Evolutionary conservation across 768 basidiomycete genomes (phyloP).

Genomic region (Pulveroboletus sp.): DNA sequence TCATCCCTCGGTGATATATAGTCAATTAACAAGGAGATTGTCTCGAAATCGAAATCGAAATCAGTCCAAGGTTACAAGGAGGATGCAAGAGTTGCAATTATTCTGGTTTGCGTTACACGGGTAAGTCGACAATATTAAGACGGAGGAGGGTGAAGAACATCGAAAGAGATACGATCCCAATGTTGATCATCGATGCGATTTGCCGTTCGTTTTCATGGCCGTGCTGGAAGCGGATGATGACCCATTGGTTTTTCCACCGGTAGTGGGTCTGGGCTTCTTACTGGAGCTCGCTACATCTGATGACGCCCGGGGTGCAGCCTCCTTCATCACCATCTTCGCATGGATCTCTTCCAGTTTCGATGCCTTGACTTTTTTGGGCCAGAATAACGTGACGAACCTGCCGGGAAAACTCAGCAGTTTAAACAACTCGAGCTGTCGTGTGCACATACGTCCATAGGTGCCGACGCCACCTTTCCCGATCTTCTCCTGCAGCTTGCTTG

Average conservation of each 20-base stretch:
- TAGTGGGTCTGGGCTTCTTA: constrained; percentile 59
- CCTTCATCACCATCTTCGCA: constrained; percentile 93
- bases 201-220: constrained; percentile 55
- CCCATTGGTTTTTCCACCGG: constrained; percentile 50
- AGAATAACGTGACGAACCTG: constrained; percentile 93
- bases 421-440: neutral
- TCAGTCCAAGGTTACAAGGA: constrained; percentile 24
- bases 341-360: constrained; percentile 93
- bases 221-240: constrained; percentile 41
- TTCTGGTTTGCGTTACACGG: constrained; percentile 24
- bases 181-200: constrained; percentile 50
- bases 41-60: constrained; percentile 14
- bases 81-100: constrained; percentile 24
- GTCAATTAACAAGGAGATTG: constrained; percentile 11
- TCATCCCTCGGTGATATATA: constrained; percentile 14
- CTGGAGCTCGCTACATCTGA: constrained; percentile 41
- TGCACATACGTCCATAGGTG: constrained; percentile 92
- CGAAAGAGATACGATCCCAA: constrained; percentile 13
- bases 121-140: constrained; percentile 22
- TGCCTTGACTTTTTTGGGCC: constrained; percentile 96
- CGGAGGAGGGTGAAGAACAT: constrained; percentile 11
- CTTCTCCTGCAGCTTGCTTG: constrained; percentile 77
- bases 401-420: constrained; percentile 5
- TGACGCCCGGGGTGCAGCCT: constrained; percentile 59
- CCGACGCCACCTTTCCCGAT: constrained; percentile 82